Conservation (phyloP, 148 eudicot genomes). For the Persicaria tinctoria region DNA sequence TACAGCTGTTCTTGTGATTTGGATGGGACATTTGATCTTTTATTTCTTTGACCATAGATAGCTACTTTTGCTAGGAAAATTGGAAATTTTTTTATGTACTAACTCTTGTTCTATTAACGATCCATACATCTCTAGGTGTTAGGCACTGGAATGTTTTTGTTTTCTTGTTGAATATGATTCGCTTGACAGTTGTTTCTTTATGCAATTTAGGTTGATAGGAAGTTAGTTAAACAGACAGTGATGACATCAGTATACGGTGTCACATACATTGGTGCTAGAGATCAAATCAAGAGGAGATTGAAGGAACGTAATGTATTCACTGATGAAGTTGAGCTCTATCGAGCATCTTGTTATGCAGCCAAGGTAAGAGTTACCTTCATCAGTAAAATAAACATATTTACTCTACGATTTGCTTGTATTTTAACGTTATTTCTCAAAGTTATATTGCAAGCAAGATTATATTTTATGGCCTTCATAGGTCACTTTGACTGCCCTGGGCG, state of each 20-base stretch:
- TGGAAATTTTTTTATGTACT: neutral
- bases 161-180: conserved; percentile 7
- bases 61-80: neutral
- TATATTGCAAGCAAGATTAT: neutral
- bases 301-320: conserved; percentile 66
- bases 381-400: neutral
- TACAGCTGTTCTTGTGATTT: neutral
- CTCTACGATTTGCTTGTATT: neutral
- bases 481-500: conserved; percentile 82
- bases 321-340: conserved; percentile 60
- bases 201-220: conserved; percentile 73
- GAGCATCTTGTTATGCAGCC: conserved; percentile 90
- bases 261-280: conserved; percentile 92
- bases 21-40: neutral
- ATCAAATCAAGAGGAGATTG: conserved; percentile 87
- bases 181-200: conserved; percentile 13
- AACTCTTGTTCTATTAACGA: neutral
- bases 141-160: neutral
- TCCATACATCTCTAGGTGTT: neutral
- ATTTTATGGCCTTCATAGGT: conserved; percentile 32
- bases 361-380: conserved; percentile 39
- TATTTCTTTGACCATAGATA: neutral
- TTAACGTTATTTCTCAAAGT: neutral
- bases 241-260: conserved; percentile 99
- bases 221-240: conserved; percentile 96